Conservation (phyloP, 768 basidiomycete species). For the Exsudoporus frostii region DNA sequence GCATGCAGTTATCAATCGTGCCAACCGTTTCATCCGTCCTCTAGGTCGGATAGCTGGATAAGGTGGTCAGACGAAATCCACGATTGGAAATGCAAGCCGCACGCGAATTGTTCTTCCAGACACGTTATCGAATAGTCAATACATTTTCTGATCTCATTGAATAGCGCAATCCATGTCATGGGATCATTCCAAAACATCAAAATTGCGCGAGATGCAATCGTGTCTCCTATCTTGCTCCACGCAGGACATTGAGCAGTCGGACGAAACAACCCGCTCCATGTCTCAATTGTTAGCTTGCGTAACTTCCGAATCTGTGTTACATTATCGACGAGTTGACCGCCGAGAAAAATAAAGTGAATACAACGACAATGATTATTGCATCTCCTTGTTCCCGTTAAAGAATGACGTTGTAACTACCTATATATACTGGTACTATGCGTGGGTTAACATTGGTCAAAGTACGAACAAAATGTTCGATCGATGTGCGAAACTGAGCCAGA, state of each 20-base stretch:
- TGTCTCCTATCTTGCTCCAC: slow-evolving; percentile 90
- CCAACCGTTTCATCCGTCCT: slow-evolving; percentile 6
- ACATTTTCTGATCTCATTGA: slow-evolving; percentile 9
- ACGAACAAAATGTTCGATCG: slow-evolving; percentile 24
- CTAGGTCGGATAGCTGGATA: slow-evolving; percentile 96
- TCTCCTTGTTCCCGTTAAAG: slow-evolving; percentile 15
- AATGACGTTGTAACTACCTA: slow-evolving; percentile 32
- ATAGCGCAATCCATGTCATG: slow-evolving; percentile 95
- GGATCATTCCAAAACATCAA: slow-evolving; percentile 99
- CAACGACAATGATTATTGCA: slow-evolving; percentile 9
- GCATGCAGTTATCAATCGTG: slow-evolving; percentile 34
- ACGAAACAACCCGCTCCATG: slow-evolving; percentile 91
- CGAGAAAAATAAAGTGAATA: slow-evolving; percentile 3
- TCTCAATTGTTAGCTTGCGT: slow-evolving; percentile 6
- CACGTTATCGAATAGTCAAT: slow-evolving; percentile 57
- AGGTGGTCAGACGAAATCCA: slow-evolving; percentile 97
- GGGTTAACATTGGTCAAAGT: slow-evolving; percentile 25
- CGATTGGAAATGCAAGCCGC: slow-evolving; percentile 94
- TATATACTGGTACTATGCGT: slow-evolving; percentile 33
- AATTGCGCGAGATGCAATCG: slow-evolving; percentile 92
- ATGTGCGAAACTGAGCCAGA: slow-evolving; percentile 21
- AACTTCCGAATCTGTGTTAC: slow-evolving; percentile 3
- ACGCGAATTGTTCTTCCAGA: slow-evolving; percentile 99
- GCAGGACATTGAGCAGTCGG: slow-evolving; percentile 89
- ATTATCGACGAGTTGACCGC: slow-evolving; percentile 7